phyloP scores from a whole-genome alignment of 768 basidiomycete genomes.

The Tremella yokohamensis region DNA sequence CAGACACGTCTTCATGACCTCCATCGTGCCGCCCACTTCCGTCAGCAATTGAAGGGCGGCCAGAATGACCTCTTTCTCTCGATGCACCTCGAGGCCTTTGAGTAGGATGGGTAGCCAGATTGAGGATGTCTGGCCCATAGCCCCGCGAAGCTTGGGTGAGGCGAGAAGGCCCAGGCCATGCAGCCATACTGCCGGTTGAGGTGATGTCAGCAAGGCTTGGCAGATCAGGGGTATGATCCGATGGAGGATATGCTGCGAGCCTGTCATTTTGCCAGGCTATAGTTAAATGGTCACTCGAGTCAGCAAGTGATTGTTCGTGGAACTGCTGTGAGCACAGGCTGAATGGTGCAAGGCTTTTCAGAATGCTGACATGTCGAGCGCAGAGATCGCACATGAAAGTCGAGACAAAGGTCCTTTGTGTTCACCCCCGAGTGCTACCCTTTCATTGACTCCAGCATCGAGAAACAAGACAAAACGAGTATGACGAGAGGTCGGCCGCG shows the following conservation, averaged over 20 bases:
- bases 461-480: no score
- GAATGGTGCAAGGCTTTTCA: no score
- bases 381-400: no score
- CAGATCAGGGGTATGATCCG: constrained; percentile 45
- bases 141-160: constrained; percentile 26
- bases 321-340: no score
- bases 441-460: no score
- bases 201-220: constrained; percentile 37
- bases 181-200: constrained; percentile 32
- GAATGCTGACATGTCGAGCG: no score
- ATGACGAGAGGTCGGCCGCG: no score
- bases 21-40: constrained; percentile 25
- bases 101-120: constrained; percentile 44
- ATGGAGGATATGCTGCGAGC: constrained; percentile 36
- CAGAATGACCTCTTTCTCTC: constrained; percentile 25
- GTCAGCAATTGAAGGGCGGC: constrained; percentile 23
- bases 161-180: constrained; percentile 35
- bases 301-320: no score
- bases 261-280: constrained; percentile 21
- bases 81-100: constrained; percentile 26
- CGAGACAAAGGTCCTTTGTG: no score
- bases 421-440: no score
- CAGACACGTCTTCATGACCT: constrained; percentile 41
- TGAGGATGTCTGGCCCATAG: constrained; percentile 32
- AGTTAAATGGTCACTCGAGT: no score